phyloP scores from a whole-genome alignment of 2,329 filamentous ascomycete genomes.

The Alternaria novae-zelandiae region DNA sequence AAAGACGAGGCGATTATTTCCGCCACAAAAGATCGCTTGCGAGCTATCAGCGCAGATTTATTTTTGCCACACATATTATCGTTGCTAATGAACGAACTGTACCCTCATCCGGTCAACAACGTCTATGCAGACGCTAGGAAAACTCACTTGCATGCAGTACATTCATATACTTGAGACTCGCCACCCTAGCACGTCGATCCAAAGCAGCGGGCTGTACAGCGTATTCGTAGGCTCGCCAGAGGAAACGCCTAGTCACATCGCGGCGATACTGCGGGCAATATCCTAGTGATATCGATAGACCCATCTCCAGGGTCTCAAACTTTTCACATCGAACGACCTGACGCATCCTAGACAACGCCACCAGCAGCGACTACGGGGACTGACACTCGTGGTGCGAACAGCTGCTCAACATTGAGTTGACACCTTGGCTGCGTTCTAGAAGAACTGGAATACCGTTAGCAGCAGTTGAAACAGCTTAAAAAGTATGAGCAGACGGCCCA shows the following conservation, averaged over 20 bases:
- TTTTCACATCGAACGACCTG: not conserved
- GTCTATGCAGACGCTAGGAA: not conserved
- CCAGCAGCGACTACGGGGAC: not conserved
- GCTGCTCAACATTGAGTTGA: not conserved
- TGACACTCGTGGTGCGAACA: not conserved
- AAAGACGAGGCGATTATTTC: not conserved
- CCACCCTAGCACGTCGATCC: not conserved
- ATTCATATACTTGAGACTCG: not conserved
- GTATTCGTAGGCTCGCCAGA: not conserved
- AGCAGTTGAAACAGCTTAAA: not conserved
- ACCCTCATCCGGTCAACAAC: not conserved
- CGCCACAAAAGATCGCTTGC: not conserved
- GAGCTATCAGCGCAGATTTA: not conserved
- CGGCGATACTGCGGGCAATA: conserved; percentile 2
- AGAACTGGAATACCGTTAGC: not conserved
- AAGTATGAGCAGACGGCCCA: not conserved
- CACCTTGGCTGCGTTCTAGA: not conserved
- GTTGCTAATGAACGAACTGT: not conserved
- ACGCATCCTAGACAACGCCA: not conserved
- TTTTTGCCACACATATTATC: not conserved
- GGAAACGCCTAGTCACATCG: not conserved
- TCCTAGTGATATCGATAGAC: not conserved
- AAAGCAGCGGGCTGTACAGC: not conserved
- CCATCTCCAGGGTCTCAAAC: not conserved
- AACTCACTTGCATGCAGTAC: not conserved